phyloP scores from a whole-genome alignment of 78 protist genomes.

The Monosiga brevicollis region DNA sequence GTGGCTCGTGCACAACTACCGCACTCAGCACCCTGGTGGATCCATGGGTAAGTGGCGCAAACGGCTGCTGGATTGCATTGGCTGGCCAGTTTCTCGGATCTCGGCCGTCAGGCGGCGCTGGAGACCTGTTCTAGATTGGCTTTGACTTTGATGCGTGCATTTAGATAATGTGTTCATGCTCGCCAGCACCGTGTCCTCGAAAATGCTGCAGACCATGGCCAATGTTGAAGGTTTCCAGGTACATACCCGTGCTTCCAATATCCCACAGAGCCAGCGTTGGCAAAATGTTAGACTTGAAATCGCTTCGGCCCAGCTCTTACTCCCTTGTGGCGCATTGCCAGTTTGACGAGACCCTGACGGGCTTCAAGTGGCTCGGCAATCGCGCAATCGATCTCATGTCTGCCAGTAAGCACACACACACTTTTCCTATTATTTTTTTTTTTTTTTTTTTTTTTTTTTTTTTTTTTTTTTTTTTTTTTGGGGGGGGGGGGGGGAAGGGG shows the following conservation, averaged over 20 bases:
- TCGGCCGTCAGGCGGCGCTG: too few species aligned
- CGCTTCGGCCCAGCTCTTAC: too few species aligned
- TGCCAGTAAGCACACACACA: too few species aligned
- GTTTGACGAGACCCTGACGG: slow-evolving; percentile 81
- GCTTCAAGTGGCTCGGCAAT: slow-evolving; percentile 98
- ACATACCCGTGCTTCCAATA: slow-evolving; percentile 12
- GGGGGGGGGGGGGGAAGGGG: too few species aligned
- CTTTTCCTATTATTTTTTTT: too few species aligned
- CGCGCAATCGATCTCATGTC: slow-evolving; percentile 47
- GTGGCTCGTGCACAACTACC: slow-evolving; percentile 60
- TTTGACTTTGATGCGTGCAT: neutral
- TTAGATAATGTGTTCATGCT: slow-evolving; percentile 45
- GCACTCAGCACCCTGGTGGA: neutral
- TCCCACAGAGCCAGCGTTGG: too few species aligned
- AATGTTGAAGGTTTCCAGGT: slow-evolving; percentile 60
- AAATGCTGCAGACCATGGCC: slow-evolving; percentile 71
- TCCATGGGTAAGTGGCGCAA: neutral
- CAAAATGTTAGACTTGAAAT: too few species aligned
- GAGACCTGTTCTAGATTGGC: neutral
- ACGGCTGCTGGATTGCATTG: too few species aligned
- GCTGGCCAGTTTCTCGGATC: too few species aligned
- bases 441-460: too few species aligned
- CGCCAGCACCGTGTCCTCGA: slow-evolving; percentile 81
- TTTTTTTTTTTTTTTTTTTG: too few species aligned
- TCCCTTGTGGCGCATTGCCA: neutral